Evolutionary conservation across 768 basidiomycete genomes (phyloP).

Genomic region (Termitomyces eurrhizus): DNA sequence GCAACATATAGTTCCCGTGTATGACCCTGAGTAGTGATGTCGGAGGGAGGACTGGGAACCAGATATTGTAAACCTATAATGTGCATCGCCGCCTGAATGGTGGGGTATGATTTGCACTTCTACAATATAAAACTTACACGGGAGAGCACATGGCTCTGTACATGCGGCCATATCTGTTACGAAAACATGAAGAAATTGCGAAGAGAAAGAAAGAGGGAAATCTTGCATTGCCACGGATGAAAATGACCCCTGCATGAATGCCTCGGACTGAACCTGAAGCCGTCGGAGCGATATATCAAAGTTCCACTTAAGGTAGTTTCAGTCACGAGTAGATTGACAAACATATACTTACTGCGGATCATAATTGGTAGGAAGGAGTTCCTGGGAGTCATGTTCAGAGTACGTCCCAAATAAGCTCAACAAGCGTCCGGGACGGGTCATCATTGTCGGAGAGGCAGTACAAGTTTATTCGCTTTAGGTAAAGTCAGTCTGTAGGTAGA

Average conservation of each 20-base stretch:
- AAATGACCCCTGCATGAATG: slow-evolving; percentile 1
- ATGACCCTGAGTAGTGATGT: neutral
- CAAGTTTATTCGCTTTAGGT: neutral
- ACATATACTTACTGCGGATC: neutral
- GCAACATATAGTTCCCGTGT: neutral
- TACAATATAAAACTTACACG: neutral
- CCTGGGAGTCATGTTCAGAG: neutral
- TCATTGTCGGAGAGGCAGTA: neutral
- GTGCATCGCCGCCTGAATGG: neutral
- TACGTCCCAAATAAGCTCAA: neutral
- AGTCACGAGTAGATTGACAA: neutral
- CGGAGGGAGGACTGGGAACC: neutral
- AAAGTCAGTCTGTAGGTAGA: neutral
- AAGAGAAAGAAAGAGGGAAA: neutral
- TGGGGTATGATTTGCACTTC: neutral
- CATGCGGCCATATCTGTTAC: neutral
- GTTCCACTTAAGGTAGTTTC: neutral
- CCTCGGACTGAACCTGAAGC: neutral
- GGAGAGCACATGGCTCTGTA: neutral
- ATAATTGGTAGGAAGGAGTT: neutral
- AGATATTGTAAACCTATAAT: neutral
- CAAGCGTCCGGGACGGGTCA: neutral
- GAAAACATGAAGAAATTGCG: neutral
- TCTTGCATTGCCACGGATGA: neutral
- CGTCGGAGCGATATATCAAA: neutral